These are phyloP conservation scores for Henningerozyma blattae DNA, from an alignment of 805 yeast species.

Conservation along the genomic window DNA sequence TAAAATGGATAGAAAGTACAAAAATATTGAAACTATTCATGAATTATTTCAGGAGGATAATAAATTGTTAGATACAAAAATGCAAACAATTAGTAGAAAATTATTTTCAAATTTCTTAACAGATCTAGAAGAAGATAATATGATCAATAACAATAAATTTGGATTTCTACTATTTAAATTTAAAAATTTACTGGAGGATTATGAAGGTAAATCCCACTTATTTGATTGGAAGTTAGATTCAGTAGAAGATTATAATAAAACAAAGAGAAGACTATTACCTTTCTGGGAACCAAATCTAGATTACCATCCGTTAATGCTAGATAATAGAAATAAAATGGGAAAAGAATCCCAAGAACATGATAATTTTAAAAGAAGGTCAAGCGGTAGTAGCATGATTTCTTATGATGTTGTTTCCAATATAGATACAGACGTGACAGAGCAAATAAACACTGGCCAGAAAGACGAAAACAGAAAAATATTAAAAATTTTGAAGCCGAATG, in stretches of 20 bases:
- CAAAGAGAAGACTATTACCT: conserved; percentile 48
- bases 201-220: not conserved
- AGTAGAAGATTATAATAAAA: conserved; percentile 58
- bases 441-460: conserved; percentile 19
- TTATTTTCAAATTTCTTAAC: conserved; percentile 43
- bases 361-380: conserved; percentile 5
- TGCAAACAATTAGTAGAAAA: conserved; percentile 34
- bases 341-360: conserved; percentile 4
- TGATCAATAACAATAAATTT: conserved; percentile 31
- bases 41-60: conserved; percentile 22
- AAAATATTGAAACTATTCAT: conserved; percentile 4
- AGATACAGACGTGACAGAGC: conserved; percentile 21
- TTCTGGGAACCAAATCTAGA: conserved; percentile 32
- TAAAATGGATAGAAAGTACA: conserved; percentile 7
- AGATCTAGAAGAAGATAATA: conserved; percentile 39
- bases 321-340: not conserved
- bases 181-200: not conserved
- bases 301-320: conserved; percentile 3
- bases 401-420: conserved; percentile 38
- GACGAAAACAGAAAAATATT: conserved; percentile 69
- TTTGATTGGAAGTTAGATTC: conserved; percentile 43
- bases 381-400: conserved; percentile 12
- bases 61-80: conserved; percentile 26
- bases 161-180: conserved; percentile 11
- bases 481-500: conserved; percentile 57